phyloP scores from a whole-genome alignment of 2,329 filamentous ascomycete genomes.

The Xenoacremonium recifei region DNA sequence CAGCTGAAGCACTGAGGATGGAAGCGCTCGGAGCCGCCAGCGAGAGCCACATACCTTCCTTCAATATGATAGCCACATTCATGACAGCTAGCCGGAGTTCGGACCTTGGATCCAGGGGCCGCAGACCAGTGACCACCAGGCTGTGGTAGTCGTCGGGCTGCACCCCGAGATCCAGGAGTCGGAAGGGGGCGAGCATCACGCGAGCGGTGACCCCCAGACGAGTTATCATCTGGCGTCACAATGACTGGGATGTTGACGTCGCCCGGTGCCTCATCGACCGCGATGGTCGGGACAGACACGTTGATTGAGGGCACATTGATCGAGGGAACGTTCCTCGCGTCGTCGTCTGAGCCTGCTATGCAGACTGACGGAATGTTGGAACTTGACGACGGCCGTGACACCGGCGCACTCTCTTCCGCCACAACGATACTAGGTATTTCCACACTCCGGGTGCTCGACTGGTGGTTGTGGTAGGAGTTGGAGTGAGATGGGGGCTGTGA shows the following conservation, averaged over 20 bases:
- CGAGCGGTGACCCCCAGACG: slow-evolving; percentile 7
- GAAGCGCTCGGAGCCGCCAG: slow-evolving; percentile 71
- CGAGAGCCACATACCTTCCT: slow-evolving; percentile 83
- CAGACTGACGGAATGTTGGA: slow-evolving; percentile 35
- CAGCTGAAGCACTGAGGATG: slow-evolving; percentile 93
- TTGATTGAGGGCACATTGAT: slow-evolving; percentile 47
- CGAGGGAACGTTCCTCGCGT: slow-evolving; percentile 29
- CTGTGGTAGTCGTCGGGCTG: slow-evolving; percentile 37
- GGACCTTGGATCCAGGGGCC: slow-evolving; percentile 43
- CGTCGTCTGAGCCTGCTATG: slow-evolving; percentile 29
- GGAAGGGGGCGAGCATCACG: slow-evolving; percentile 38
- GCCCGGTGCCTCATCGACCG: slow-evolving; percentile 15
- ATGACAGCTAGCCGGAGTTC: slow-evolving; percentile 73
- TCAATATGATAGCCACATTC: slow-evolving; percentile 83
- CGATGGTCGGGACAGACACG: slow-evolving; percentile 48
- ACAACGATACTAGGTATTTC: slow-evolving; percentile 54
- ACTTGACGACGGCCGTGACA: slow-evolving; percentile 26
- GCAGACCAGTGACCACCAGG: slow-evolving; percentile 60
- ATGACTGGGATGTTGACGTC: slow-evolving; percentile 39
- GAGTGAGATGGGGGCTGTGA: neutral
- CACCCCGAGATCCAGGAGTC: slow-evolving; percentile 37
- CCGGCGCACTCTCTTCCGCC: slow-evolving; percentile 45
- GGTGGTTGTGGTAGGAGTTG: slow-evolving; percentile 15
- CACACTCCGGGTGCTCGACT: slow-evolving; percentile 34
- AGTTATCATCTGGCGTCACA: slow-evolving; percentile 44